Evolutionary conservation across 164 flowering plant genomes (phyloP).

Genomic region (Warburgia ugandensis): DNA sequence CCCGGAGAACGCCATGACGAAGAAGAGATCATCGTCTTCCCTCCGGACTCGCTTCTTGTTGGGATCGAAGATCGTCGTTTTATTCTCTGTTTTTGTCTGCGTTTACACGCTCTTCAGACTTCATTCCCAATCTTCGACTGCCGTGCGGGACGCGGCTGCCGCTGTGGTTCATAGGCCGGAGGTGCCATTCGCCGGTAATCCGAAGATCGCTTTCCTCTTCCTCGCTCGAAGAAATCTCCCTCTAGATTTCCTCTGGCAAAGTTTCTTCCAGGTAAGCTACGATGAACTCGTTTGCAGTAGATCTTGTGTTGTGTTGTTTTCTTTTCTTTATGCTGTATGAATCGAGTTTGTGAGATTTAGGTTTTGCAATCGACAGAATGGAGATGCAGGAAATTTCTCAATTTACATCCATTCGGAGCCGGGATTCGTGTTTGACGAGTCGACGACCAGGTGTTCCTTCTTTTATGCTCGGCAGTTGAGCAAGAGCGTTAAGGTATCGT

Average conservation of each 20-base stretch:
- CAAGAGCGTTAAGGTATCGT: constrained; percentile 55
- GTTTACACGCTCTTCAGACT: constrained; percentile 34
- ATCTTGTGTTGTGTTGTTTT: too few relatives aligned
- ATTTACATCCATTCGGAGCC: constrained; percentile 80
- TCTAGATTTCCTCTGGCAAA: constrained; percentile 90
- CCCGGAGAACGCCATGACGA: constrained; percentile 2
- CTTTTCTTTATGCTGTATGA: neutral
- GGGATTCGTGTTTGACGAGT: constrained; percentile 71
- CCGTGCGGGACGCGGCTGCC: neutral
- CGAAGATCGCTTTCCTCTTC: constrained; percentile 77
- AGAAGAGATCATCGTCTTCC: neutral
- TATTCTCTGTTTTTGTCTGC: constrained; percentile 32
- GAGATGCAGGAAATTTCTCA: constrained; percentile 51
- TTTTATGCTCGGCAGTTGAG: constrained; percentile 65
- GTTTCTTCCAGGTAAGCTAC: too few relatives aligned
- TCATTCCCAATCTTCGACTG: constrained; percentile 17
- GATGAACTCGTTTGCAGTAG: too few relatives aligned
- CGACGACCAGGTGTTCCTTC: constrained; percentile 54
- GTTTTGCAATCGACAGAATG: constrained; percentile 15
- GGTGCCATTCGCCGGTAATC: constrained; percentile 31
- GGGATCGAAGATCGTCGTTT: constrained; percentile 14
- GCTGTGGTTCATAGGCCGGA: neutral
- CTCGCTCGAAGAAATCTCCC: constrained; percentile 64
- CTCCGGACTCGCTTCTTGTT: neutral
- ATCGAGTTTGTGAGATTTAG: neutral